These are phyloP conservation scores for Salix exigua DNA, from an alignment of 345 rosid genomes.

Conservation along the genomic window DNA sequence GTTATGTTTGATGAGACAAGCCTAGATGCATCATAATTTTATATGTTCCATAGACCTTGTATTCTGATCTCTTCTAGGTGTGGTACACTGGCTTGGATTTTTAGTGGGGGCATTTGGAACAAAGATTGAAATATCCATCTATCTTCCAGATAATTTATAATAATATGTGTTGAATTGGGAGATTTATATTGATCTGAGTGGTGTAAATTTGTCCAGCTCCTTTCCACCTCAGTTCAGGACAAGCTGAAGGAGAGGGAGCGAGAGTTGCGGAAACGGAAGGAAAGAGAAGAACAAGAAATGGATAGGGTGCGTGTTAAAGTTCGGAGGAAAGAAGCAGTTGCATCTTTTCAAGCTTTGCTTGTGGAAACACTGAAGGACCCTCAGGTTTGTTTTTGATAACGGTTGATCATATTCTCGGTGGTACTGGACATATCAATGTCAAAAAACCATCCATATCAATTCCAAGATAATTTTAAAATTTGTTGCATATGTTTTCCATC, in stretches of 20 bases:
- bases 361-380: conserved; percentile 91
- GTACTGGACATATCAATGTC: background rate
- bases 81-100: background rate
- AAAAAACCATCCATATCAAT: background rate
- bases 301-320: conserved; percentile 83
- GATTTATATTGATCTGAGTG: background rate
- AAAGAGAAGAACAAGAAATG: conserved; percentile 93
- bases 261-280: conserved; percentile 84
- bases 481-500: background rate
- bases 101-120: background rate
- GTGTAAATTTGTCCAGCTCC: conserved; percentile 4
- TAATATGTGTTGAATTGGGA: background rate
- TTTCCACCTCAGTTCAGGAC: conserved; percentile 38
- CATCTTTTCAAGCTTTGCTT: conserved; percentile 90
- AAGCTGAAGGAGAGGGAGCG: conserved; percentile 87
- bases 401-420: background rate
- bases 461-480: background rate
- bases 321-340: conserved; percentile 81
- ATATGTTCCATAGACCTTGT: background rate
- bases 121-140: background rate
- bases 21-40: background rate
- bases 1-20: background rate
- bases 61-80: background rate
- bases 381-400: conserved; percentile 49
- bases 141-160: background rate